A percentile compares a stretch with the other conserved stretches of the same genome.
phyloP scores from a whole-genome alignment of 768 basidiomycete species.

The Coprinellus micaceus region DNA sequence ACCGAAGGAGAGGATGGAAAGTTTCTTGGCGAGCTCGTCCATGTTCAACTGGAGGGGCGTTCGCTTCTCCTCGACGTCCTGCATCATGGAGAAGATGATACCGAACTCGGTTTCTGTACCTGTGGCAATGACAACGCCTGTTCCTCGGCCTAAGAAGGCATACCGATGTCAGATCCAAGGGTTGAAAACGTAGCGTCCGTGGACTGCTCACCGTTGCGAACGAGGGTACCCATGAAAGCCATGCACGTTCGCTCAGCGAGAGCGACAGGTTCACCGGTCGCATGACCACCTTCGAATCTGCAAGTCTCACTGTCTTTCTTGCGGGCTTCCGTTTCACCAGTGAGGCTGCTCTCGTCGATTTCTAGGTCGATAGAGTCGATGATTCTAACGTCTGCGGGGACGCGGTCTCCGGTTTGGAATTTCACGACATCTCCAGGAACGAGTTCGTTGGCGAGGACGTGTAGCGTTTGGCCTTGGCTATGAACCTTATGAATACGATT shows the following conservation, averaged over 20 bases:
- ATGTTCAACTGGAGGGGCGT: slow-evolving; percentile 91
- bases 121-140: slow-evolving; percentile 84
- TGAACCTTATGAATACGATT: not conserved
- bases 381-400: slow-evolving; percentile 90
- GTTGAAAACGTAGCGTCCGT: slow-evolving; percentile 10
- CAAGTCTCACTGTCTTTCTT: slow-evolving; percentile 62
- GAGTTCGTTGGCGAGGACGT: slow-evolving; percentile 93
- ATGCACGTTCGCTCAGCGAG: slow-evolving; percentile 85
- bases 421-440: slow-evolving; percentile 92
- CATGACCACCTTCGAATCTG: slow-evolving; percentile 33
- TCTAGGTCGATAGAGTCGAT: slow-evolving; percentile 81
- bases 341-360: slow-evolving; percentile 92
- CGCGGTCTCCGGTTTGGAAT: slow-evolving; percentile 87
- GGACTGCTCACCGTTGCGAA: slow-evolving; percentile 66
- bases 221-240: slow-evolving; percentile 94
- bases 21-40: slow-evolving; percentile 93
- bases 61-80: slow-evolving; percentile 86
- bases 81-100: slow-evolving; percentile 97
- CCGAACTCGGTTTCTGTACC: slow-evolving; percentile 92
- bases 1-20: slow-evolving; percentile 88
- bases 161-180: not conserved
- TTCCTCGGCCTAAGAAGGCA: slow-evolving; percentile 57
- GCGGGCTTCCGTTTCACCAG: slow-evolving; percentile 86
- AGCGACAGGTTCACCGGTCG: slow-evolving; percentile 42
- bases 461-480: slow-evolving; percentile 61